Evolutionary conservation across 2,329 filamentous ascomycete species (phyloP).

Genomic region (Pestalotiopsis fici): DNA sequence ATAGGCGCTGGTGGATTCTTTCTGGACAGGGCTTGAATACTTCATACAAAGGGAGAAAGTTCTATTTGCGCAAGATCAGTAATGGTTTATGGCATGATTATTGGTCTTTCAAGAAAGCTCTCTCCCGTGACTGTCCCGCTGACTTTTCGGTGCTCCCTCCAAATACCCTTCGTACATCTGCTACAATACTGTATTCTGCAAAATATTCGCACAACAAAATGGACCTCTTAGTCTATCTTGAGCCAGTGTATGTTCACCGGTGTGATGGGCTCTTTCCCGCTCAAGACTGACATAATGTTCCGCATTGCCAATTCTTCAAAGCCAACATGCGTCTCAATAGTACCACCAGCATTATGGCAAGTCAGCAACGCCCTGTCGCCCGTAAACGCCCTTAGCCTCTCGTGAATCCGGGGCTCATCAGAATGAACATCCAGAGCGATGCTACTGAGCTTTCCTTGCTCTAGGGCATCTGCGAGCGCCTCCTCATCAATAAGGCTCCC

Average conservation of each 20-base stretch:
- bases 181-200: too few relatives aligned
- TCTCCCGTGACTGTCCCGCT: too few relatives aligned
- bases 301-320: constrained; percentile 69
- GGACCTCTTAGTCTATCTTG: constrained; percentile 10
- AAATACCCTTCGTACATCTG: too few relatives aligned
- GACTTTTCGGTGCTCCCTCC: too few relatives aligned
- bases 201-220: not conserved
- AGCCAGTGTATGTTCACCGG: constrained; percentile 61
- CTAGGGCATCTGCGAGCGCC: constrained; percentile 60
- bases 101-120: not conserved
- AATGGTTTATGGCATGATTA: not conserved
- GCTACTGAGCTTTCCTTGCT: constrained; percentile 47
- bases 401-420: constrained; percentile 57
- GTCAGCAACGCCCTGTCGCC: constrained; percentile 56
- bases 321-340: constrained; percentile 64
- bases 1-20: not conserved
- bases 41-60: not conserved
- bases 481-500: constrained; percentile 67
- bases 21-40: not conserved
- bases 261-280: constrained; percentile 52
- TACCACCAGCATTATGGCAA: constrained; percentile 69
- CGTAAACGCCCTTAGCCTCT: constrained; percentile 42
- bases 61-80: not conserved
- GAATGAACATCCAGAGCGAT: constrained; percentile 67
- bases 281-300: constrained; percentile 63